Conservation (phyloP, 2,329 filamentous ascomycete genomes). For the Ilyonectria mors-panacis region DNA sequence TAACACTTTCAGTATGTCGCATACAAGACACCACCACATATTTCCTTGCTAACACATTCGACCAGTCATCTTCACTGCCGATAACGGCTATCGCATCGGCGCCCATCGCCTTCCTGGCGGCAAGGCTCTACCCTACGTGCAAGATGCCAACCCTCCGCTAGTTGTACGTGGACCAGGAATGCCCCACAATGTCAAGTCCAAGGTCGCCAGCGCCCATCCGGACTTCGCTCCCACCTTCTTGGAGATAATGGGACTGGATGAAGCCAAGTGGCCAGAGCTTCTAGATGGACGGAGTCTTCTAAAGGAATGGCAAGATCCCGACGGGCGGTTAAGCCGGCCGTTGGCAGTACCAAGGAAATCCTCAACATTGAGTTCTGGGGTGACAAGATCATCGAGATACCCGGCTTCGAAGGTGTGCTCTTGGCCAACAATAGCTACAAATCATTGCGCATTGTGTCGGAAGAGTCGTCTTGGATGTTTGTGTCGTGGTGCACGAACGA, state of each 20-base stretch:
- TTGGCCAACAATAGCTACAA: constrained; percentile 47
- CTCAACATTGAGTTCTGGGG: constrained; percentile 25
- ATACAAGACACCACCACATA: background rate
- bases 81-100: constrained; percentile 50
- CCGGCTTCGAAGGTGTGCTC: background rate
- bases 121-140: constrained; percentile 48
- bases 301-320: constrained; percentile 41
- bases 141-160: constrained; percentile 52
- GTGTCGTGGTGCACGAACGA: constrained; percentile 50
- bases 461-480: constrained; percentile 44
- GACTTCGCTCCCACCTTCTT: constrained; percentile 49
- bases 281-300: constrained; percentile 51
- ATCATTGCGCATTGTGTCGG: constrained; percentile 46
- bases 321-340: constrained; percentile 26
- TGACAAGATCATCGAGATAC: constrained; percentile 44
- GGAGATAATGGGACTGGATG: constrained; percentile 47
- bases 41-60: background rate
- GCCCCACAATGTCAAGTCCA: constrained; percentile 34
- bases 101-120: constrained; percentile 45
- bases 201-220: constrained; percentile 43
- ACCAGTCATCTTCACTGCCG: constrained; percentile 36
- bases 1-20: constrained; percentile 42
- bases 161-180: constrained; percentile 49
- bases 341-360: constrained; percentile 23
- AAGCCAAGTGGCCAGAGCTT: constrained; percentile 41